These are phyloP conservation scores for Ophiostoma triangulosporum DNA, from an alignment of 2,329 filamentous ascomycete genomes.

Conservation along the genomic window DNA sequence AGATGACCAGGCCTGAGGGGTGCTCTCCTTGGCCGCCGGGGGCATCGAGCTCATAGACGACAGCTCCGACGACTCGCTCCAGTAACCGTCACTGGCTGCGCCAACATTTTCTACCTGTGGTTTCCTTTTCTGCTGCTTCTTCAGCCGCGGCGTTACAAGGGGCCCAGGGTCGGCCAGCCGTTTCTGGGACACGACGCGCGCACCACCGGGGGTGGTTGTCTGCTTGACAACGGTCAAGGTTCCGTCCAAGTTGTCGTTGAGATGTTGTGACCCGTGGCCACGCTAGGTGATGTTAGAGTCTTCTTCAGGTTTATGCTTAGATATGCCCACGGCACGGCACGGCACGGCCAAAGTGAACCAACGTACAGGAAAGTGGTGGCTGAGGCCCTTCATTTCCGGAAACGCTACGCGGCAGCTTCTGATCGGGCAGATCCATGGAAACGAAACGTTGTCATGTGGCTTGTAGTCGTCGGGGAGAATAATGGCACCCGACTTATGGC, in stretches of 20 bases:
- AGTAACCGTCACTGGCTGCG: neutral
- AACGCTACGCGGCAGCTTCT: neutral
- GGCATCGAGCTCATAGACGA: neutral
- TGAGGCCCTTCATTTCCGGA: neutral
- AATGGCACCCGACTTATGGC: neutral
- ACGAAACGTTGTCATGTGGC: neutral
- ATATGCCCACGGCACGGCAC: too few species aligned
- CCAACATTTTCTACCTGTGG: too few species aligned
- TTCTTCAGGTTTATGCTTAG: too few species aligned
- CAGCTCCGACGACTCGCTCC: neutral
- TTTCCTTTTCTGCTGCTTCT: neutral
- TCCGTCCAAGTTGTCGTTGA: conserved; percentile 2
- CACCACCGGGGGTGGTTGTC: neutral
- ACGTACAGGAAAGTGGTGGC: neutral
- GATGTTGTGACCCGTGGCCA: neutral
- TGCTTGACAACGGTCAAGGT: neutral
- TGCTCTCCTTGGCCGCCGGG: neutral
- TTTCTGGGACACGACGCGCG: neutral
- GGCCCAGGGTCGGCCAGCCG: neutral
- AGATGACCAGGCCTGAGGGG: neutral
- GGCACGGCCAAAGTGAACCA: too few species aligned
- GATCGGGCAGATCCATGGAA: neutral
- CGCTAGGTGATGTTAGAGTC: neutral
- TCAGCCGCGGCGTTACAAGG: neutral
- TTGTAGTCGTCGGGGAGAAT: conserved; percentile 1